Base-by-base conservation (phyloP, 495 filamentous ascomycete species). In the Parmelia sp. region DNA sequence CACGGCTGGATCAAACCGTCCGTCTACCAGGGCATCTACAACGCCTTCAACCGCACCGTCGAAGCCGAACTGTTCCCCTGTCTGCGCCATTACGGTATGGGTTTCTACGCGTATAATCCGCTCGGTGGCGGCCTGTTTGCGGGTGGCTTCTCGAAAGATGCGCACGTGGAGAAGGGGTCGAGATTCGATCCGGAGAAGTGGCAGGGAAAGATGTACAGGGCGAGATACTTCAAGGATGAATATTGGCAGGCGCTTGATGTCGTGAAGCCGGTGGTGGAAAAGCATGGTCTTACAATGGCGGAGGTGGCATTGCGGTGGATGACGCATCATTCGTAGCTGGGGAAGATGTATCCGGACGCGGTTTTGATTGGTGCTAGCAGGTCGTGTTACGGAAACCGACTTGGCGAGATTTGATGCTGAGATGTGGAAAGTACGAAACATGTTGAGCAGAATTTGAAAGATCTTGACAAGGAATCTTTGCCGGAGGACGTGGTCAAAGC, bases 21-120 rank as follows among this genome's bases (percentile, higher is more conserved):
- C 17, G 85, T 85, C n/a, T 88, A 83, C 71, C 84, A 88, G 66
- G 85, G 81, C 31, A 79, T 86, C 66, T 88, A 88, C 71, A 85
- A 88, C 72, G 81, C 84, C 12, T 80, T 88, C 14, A 83, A 80
- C 40, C 79, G 83, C 27, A 66, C 69, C 23, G 74, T 81, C 15
- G 82, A 84, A 66, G 71, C 71, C 8, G 79, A 82, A 63, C 73
- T 85, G 35, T 71, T 86, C 37, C 81, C 81, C 19, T 82, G 79
- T 64, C 69, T 84, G 25, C 71, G 82, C 15, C 67, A 82, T 55
- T 83, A 84, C 66, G 79, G 77, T 10, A 80, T 85, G 10, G 73
- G 75, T 0, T 77, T 80, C 58, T 81, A 81, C 63, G 73, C 72
- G 36, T 84, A 77, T 75, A 77, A 81, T 40, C 81, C 83, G 4